Evolutionary conservation across 2,329 filamentous ascomycete species (phyloP), one percentile per base, ranked within the genome.

Genomic region (Penicillium griseofulvum): DNA sequence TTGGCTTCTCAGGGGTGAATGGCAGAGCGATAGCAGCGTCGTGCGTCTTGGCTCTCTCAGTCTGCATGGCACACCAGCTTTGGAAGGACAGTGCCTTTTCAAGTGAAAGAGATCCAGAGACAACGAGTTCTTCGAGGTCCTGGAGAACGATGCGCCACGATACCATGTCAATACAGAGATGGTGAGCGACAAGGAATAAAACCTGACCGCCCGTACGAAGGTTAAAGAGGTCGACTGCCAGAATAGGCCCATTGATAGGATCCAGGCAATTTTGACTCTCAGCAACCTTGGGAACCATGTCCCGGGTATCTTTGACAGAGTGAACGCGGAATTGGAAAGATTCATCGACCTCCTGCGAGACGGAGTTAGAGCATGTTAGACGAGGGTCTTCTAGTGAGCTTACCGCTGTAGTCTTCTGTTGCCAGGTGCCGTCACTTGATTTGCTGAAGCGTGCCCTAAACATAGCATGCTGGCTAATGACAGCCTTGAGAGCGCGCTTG

Each of bases 171-270:
- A 70, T 58, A 28, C 64, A 66, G 9, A 69, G 44, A 47, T 70
- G 67, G 51, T 68, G 65, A 37, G 64, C 67, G 3, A 65, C 65
- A 10, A 70, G 50, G 55, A 70, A 69, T n/a, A 70, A 56, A 9
- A 67, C 57, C 29, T 67, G 66, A 10, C 71, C 71, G 8, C 64
- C 67, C 5, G 68, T 65, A 33, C 71, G 60, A 5, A 72, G 58
- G 26, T 74, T 68, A 52, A 78, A 73, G 1, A 77, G 55, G 49
- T 77, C 73, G 11, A 71, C 68, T 1, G 71, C 70, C 16, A 78
- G 70, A 1, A 75, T 68, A 1, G 76, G 67, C 0, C 67, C 68
- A 43, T 69, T 61, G 5, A 70, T 48, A 19, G 71, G 68, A 43
- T 73, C 65, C 22, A 75, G 61, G 49, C 63, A 67, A 8, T 53